Conservation (phyloP, 495 filamentous ascomycete genomes). For the Parathielavia hyrcaniae region DNA sequence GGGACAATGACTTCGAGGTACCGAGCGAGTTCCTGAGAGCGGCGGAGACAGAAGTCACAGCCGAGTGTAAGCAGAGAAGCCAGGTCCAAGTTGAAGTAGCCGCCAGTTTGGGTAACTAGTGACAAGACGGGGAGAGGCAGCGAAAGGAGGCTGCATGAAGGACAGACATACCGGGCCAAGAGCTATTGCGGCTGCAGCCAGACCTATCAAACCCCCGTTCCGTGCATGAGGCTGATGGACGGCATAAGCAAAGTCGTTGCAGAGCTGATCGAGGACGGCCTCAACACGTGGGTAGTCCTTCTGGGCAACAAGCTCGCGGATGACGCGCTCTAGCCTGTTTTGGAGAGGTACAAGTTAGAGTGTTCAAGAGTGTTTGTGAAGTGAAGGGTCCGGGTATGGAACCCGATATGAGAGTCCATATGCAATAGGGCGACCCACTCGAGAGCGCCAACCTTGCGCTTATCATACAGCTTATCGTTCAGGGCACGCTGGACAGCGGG, state of each 20-base stretch:
- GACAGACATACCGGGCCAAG: slow-evolving; percentile 69
- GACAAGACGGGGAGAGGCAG: not conserved
- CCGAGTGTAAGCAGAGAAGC: slow-evolving; percentile 15
- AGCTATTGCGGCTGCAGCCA: slow-evolving; percentile 95
- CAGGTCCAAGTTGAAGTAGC: no score
- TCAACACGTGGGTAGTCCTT: slow-evolving; percentile 72
- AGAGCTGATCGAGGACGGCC: slow-evolving; percentile 89
- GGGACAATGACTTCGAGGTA: slow-evolving; percentile 92
- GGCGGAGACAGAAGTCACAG: not conserved
- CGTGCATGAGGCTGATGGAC: slow-evolving; percentile 95
- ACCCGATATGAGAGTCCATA: slow-evolving; percentile 7
- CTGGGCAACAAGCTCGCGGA: slow-evolving; percentile 73
- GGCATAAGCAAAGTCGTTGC: slow-evolving; percentile 95
- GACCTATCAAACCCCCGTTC: slow-evolving; percentile 92
- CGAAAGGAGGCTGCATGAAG: slow-evolving; percentile 1
- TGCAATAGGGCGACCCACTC: slow-evolving; percentile 59
- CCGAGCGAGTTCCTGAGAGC: slow-evolving; percentile 69
- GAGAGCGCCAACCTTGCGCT: slow-evolving; percentile 89
- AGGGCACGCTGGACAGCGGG: slow-evolving; percentile 78
- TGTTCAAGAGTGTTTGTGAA: not conserved
- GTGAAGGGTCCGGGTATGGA: slow-evolving; percentile 1
- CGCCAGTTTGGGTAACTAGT: no score
- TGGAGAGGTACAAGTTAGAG: slow-evolving; percentile 13
- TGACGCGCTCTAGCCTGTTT: slow-evolving; percentile 64
- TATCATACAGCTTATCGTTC: slow-evolving; percentile 98